Conservation (phyloP, 306 rosid genomes). For the Citrullus mucosospermus region DNA sequence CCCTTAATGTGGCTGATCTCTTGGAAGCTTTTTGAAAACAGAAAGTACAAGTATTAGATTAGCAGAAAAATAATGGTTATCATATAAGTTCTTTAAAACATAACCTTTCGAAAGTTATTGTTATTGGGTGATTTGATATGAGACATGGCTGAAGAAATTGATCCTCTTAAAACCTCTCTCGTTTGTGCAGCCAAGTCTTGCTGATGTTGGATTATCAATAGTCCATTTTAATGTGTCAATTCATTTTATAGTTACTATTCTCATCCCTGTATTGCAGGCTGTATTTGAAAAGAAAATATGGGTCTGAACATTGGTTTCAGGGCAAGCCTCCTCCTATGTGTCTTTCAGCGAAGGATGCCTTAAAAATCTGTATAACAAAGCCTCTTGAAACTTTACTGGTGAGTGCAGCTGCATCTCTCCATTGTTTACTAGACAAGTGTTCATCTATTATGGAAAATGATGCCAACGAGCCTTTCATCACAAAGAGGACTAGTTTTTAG, state of each 20-base stretch:
- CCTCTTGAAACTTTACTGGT: constrained; percentile 61
- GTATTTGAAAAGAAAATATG: constrained; percentile 45
- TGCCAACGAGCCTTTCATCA: not conserved
- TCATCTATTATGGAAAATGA: not conserved
- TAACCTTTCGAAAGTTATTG: not conserved
- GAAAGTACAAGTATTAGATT: not conserved
- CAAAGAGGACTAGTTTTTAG: not conserved
- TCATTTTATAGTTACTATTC: not conserved
- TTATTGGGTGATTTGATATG: not conserved
- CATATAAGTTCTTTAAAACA: not conserved
- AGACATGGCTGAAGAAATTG: not conserved
- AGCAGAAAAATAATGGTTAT: not conserved
- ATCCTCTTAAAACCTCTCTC: not conserved
- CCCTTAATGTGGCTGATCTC: not conserved
- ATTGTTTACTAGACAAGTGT: not conserved
- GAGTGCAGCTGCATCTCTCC: constrained; percentile 14
- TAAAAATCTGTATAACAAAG: constrained; percentile 33
- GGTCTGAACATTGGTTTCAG: constrained; percentile 54
- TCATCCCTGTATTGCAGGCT: constrained; percentile 27
- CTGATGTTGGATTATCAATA: not conserved
- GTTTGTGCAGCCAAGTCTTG: not conserved
- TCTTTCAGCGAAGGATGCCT: constrained; percentile 63
- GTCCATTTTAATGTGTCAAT: not conserved
- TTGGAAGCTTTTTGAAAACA: not conserved
- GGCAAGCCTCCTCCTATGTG: constrained; percentile 22